Evolutionary conservation across 2,329 filamentous ascomycete genomes (phyloP).

Genomic region (Xylaria polymorpha): DNA sequence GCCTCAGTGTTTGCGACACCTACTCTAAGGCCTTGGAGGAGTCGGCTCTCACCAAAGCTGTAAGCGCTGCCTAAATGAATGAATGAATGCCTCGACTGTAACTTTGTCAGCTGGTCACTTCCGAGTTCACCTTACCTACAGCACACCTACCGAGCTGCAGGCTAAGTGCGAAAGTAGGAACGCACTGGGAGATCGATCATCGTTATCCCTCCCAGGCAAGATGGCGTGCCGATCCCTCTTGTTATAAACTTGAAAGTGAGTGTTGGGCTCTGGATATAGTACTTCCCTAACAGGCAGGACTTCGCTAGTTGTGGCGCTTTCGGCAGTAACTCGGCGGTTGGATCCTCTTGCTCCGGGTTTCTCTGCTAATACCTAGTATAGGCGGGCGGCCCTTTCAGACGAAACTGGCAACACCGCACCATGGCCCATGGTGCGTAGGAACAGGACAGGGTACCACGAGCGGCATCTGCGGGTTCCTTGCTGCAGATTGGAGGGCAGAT

Average conservation of each 20-base stretch:
- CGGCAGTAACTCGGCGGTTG: constrained; percentile 34
- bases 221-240: constrained; percentile 30
- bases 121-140: neutral
- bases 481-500: neutral
- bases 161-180: constrained; percentile 1
- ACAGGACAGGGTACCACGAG: constrained; percentile 4
- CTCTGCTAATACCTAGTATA: neutral
- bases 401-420: constrained; percentile 9
- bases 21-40: constrained; percentile 1
- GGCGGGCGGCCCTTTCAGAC: constrained; percentile 13
- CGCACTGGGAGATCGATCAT: constrained; percentile 12
- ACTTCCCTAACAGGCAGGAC: constrained; percentile 33
- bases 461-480: constrained; percentile 4
- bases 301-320: constrained; percentile 10
- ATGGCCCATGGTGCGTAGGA: neutral
- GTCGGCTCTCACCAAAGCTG: neutral
- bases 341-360: constrained; percentile 17
- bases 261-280: constrained; percentile 6
- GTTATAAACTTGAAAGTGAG: constrained; percentile 22
- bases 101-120: neutral
- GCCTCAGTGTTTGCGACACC: neutral
- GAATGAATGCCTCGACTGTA: constrained; percentile 3
- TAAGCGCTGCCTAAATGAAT: neutral
- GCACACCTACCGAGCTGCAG: neutral
- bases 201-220: constrained; percentile 23